Conservation (phyloP, 78 protist genomes). For the Emiliania huxleyi region DNA sequence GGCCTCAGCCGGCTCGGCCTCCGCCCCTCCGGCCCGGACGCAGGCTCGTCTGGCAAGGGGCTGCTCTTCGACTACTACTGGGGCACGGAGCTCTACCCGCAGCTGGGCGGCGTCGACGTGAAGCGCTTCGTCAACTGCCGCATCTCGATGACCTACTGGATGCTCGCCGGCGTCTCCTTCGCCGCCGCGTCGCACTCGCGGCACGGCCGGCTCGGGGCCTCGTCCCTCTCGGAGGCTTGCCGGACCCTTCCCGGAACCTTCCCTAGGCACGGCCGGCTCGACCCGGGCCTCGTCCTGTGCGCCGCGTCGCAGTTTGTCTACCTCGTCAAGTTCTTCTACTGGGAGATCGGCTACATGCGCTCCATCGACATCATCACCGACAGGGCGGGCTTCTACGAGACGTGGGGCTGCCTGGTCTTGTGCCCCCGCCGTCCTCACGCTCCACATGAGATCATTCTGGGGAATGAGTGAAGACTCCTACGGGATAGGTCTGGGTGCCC, state of each 20-base stretch:
- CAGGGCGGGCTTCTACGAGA: constrained; percentile 26
- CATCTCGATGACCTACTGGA: constrained; percentile 41
- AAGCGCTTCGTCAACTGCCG: constrained; percentile 52
- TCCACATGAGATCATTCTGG: neutral
- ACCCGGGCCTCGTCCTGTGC: neutral
- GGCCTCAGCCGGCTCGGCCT: neutral
- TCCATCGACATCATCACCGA: constrained; percentile 47
- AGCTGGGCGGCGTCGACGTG: constrained; percentile 23
- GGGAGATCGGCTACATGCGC: constrained; percentile 49
- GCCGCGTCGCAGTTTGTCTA: constrained; percentile 13
- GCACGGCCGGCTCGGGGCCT: neutral
- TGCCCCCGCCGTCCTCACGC: neutral
- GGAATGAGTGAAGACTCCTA: neutral
- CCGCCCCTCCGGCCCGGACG: neutral
- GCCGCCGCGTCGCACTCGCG: neutral
- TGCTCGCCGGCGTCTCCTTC: constrained; percentile 8
- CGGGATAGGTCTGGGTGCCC: neutral
- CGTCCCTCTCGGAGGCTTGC: too few relatives aligned
- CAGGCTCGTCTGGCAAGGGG: neutral
- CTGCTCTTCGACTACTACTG: constrained; percentile 43
- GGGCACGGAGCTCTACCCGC: constrained; percentile 64
- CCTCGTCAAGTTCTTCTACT: constrained; percentile 40
- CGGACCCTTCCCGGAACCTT: too few relatives aligned
- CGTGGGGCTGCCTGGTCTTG: constrained; percentile 26
- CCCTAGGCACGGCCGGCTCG: neutral